Evolutionary conservation across 148 eudicot species (phyloP), one percentile per base, ranked within the genome.

Genomic region (Vaccinium corymbosum): DNA sequence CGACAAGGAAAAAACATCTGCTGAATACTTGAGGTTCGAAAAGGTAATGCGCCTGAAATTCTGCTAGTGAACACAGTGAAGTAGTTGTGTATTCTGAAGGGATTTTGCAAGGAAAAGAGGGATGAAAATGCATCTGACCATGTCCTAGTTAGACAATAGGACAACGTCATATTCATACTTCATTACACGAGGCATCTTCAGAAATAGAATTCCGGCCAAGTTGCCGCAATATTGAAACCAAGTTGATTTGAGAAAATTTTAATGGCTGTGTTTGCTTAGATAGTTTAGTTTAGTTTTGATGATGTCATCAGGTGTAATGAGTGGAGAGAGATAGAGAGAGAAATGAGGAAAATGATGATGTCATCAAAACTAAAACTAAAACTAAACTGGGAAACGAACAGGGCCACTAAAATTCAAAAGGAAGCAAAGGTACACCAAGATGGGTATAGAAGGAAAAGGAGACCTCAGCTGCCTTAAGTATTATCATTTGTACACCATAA

Each of bases 401-500:
- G 27, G 27, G 27, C 27, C 27, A 27, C 0, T 57, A 61, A 80
- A 4, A 42, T 80, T 46, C 20, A 80, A 81, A 80, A 81, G 2
- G 13, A 46, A 81, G 52, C 56, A 83, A 56, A 80, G 72, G 61
- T 75, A 86, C 53, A 20, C 25, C 77, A 77, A 53, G 1, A 83
- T 32, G 57, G 80, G 85, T 81, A 81, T 22, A 81, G 82, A 82
- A 64, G 81, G 84, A 85, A 81, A 88, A 88, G 83, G 88, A 89
- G 64, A 96, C 99, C 99, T 96, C 97, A 61, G 94, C 93, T 85
- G 99, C 92, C 91, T 93, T 94, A 86, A 94, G 98, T 82, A 96
- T 88, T 84, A 92, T 88, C 99, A 96, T 93, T 89, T 96, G 99
- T 86, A 90, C 89, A 82, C 92, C 98, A 89, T 93, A 96, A 88